Conservation (phyloP, 148 eudicot species). For the Suaeda aralocaspica region DNA sequence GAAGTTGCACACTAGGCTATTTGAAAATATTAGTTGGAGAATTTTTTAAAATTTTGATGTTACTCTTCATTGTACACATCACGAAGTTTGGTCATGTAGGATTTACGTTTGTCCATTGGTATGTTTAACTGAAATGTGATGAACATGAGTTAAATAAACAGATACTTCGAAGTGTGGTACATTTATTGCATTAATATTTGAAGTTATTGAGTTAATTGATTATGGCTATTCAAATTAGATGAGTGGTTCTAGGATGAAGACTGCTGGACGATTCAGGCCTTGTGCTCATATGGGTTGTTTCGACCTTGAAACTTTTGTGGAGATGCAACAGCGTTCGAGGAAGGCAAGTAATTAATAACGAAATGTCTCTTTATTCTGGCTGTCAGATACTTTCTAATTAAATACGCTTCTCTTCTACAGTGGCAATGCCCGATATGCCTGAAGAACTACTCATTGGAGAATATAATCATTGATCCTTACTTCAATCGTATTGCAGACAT, state of each 20-base stretch:
- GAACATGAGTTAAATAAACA: not conserved
- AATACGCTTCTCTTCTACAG: constrained; percentile 34
- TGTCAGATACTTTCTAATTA: constrained; percentile 10
- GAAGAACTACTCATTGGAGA: constrained; percentile 81
- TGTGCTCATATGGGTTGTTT: constrained; percentile 80
- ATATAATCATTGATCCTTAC: constrained; percentile 83
- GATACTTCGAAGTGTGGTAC: not conserved
- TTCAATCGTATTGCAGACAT: constrained; percentile 77
- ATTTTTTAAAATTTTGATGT: not conserved
- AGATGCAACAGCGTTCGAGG: constrained; percentile 67
- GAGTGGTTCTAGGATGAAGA: constrained; percentile 82
- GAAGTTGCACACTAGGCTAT: not conserved
- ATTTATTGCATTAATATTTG: not conserved
- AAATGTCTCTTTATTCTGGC: not conserved
- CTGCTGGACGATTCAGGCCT: constrained; percentile 70
- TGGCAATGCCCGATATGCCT: constrained; percentile 97
- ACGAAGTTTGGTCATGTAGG: not conserved
- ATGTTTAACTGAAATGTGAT: not conserved
- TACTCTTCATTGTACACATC: not conserved
- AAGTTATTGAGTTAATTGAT: not conserved
- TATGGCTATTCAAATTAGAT: constrained; percentile 35
- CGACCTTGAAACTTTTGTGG: constrained; percentile 72
- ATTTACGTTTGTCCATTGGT: not conserved
- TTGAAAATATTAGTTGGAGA: not conserved
- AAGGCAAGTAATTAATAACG: constrained; percentile 43